These are phyloP conservation scores for Abrus pulchellus DNA, from an alignment of 306 rosid genomes.

Conservation along the genomic window DNA sequence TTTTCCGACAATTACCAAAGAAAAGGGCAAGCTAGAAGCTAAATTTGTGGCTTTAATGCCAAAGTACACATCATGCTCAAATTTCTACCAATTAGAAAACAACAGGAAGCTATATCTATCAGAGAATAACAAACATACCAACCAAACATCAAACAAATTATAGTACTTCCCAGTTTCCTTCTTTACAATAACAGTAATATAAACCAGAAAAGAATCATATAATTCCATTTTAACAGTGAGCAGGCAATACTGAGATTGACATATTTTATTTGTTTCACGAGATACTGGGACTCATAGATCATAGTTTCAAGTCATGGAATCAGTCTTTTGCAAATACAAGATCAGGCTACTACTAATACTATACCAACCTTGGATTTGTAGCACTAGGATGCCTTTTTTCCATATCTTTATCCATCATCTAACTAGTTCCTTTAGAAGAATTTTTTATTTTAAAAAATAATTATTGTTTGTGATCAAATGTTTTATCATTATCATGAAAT, in stretches of 20 bases:
- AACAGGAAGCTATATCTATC: background rate
- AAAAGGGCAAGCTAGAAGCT: background rate
- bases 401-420: background rate
- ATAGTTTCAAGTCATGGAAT: background rate
- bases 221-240: slow-evolving; percentile 21
- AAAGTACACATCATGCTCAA: background rate
- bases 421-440: too few species aligned
- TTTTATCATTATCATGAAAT: background rate
- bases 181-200: background rate
- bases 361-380: background rate
- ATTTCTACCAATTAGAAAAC: background rate
- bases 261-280: background rate
- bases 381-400: background rate
- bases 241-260: background rate
- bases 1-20: background rate
- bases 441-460: background rate
- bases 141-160: background rate
- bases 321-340: background rate
- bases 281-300: background rate
- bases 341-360: background rate
- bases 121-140: background rate
- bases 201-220: background rate
- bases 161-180: background rate
- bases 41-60: background rate
- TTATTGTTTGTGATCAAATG: background rate